Percentiles rank a stretch among this genome's conserved stretches.
phyloP scores from a whole-genome alignment of 2,329 filamentous ascomycete genomes.

The Pseudocercospora fijiensis region DNA sequence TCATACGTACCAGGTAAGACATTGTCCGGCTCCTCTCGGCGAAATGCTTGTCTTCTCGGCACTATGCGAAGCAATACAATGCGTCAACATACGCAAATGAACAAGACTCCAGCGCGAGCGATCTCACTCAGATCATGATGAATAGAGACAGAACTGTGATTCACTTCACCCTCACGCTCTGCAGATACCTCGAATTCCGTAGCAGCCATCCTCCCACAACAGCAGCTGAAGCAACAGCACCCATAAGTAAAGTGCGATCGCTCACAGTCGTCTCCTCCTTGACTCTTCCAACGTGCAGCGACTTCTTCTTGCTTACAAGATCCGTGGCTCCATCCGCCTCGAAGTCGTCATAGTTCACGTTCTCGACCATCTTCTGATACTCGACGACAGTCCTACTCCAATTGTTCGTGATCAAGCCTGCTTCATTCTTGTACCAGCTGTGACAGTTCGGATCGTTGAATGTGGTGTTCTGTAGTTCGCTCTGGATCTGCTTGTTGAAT shows the following conservation, averaged over 20 bases:
- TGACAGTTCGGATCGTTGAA: constrained; percentile 58
- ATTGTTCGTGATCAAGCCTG: constrained; percentile 58
- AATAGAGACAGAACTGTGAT: too few species aligned
- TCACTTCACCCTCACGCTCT: constrained; percentile 25
- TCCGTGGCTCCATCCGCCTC: constrained; percentile 39
- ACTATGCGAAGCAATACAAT: too few species aligned
- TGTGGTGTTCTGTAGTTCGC: constrained; percentile 43
- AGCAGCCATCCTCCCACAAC: constrained; percentile 40
- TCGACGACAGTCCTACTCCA: constrained; percentile 55
- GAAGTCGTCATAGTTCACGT: constrained; percentile 50
- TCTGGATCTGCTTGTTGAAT: constrained; percentile 52
- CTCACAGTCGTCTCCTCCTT: constrained; percentile 48
- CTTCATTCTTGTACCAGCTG: constrained; percentile 58
- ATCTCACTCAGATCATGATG: too few species aligned
- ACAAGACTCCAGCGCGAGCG: too few species aligned
- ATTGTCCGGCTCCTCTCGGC: too few species aligned
- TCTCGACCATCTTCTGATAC: constrained; percentile 52
- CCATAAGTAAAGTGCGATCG: constrained; percentile 39
- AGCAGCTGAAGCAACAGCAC: constrained; percentile 41
- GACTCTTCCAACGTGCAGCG: constrained; percentile 44
- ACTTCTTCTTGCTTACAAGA: constrained; percentile 38
- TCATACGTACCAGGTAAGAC: too few species aligned
- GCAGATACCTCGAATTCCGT: constrained; percentile 47
- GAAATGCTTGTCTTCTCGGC: too few species aligned
- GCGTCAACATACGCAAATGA: too few species aligned